Base-by-base conservation (phyloP, 768 basidiomycete species). In the Podaxis rugospora region DNA sequence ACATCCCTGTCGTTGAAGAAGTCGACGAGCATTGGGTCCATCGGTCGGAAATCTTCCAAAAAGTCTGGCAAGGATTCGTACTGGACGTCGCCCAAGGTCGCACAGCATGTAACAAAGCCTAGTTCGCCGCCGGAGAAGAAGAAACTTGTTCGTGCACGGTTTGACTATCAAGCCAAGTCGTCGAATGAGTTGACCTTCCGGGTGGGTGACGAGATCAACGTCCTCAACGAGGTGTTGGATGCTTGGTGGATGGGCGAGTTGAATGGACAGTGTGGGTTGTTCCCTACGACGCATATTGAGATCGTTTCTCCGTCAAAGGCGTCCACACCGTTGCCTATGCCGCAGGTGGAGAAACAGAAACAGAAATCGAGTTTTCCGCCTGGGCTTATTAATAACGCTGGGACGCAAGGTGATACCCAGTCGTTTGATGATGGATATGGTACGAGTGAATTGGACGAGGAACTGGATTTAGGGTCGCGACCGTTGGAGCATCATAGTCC, bases 241-340 rank as follows among this genome's bases (percentile, higher is more conserved):
- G 93, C 86, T 62, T 95, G 94, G 94, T 95, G 92, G 90, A 83
- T 93, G 77, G 94, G 93, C 5, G 86, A 90, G 69, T 70, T 85
- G 36, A 74, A 81, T 58, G 92, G 90, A 1, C 78, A 78, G 63
- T 85, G 81, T 55, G 94, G 94, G 13, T 70, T 96, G 44, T 95
- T 97, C 79, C 94, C 94, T 0, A 81, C 84, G 1, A 81, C 85
- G 5, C 90, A 93, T 71, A 87, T 86, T 7, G 89, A 63, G 51
- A 68, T 65, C 47, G 69, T 68, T 23, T 66, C 61, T 11, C 65
- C 63, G 51, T 55, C 40, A 25, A 60, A 59, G 27, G 57, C 55
- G 40, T 54, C 60, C 10, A 42, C 56, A 35, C 50, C 65, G 23
- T 62, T 54, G 37, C 50, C 63, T 51, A 61, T 58, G 49, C 55